Base-by-base conservation (phyloP, 305 asterid species). In the Fraxinus floribunda region DNA sequence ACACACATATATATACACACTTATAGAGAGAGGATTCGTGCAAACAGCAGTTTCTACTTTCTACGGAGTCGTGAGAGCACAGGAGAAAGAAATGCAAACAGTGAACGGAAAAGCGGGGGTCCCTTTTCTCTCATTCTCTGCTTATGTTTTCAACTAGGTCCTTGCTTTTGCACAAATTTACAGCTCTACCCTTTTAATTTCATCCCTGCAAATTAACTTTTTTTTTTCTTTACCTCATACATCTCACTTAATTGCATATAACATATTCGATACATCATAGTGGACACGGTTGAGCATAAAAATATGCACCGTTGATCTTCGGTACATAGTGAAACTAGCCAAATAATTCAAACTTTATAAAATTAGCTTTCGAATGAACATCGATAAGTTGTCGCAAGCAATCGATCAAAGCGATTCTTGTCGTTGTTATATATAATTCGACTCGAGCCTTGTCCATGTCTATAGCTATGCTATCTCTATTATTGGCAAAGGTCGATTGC, bases 21-120 rank as follows among this genome's bases (percentile, higher is more conserved):
- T 22, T 22, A 22, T 22, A 34, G 16, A 13, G n/a, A 55, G 84
- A 52, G 26, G 44, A 24, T 10, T 78, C 8, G 49, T 11, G 76
- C 80, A 82, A 66, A 24, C 18, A 49, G 83, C 83, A 84, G 83
- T 79, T 82, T 78, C 81, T 57, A 13, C 39, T 32, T 72, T 83
- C 66, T 29, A 49, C 41, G 30, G 85, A 77, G 78, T 20, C 13
- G 8, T 71, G 79, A 85, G 82, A 79, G 80, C 74, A 22, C 78
- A 79, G 80, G 22, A 81, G 85, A 87, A 81, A 79, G 62, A 7
- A 26, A 71, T 70, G 41, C 39, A 68, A 15, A 70, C 68, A 39
- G 83, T 34, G 39, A 84, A 84, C 79, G 80, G 80, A 82, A 84
- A 84, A 73, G 80, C 79, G 68, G 85, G 84, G 20, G 80, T 13